These are phyloP conservation scores for Actinidia chinensis DNA, from an alignment of 179 eudicot species.

Conservation along the genomic window DNA sequence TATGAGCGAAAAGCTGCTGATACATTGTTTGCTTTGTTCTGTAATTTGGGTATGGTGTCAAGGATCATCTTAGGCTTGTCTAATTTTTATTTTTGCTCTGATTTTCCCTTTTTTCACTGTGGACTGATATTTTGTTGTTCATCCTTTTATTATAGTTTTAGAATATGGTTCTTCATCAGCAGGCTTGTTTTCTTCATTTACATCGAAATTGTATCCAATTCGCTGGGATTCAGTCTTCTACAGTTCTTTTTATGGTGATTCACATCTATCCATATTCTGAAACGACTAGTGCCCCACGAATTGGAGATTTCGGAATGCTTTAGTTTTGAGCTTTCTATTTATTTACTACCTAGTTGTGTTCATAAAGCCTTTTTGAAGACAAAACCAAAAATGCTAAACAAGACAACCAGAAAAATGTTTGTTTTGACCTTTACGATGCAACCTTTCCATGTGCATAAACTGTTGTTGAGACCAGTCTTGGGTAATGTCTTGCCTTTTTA, in stretches of 20 bases:
- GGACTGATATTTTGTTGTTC: not conserved
- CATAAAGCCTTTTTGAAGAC: not conserved
- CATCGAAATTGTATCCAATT: not conserved
- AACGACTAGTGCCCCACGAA: not conserved
- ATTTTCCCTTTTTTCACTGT: not conserved
- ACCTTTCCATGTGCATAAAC: not conserved
- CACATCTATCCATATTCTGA: not conserved
- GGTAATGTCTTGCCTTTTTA: not conserved
- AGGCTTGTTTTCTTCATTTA: not conserved
- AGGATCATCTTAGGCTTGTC: constrained; percentile 4
- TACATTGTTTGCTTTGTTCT: not conserved
- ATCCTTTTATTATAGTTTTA: no score
- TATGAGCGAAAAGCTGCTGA: no score
- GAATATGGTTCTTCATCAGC: not conserved
- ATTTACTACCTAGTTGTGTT: not conserved
- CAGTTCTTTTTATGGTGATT: not conserved
- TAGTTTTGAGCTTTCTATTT: not conserved
- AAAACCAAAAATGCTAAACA: not conserved
- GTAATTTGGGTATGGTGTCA: not conserved
- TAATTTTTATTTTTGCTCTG: no score
- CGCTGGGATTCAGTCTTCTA: not conserved
- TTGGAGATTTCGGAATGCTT: not conserved
- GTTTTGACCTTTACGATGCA: not conserved
- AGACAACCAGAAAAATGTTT: not conserved
- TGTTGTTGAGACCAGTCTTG: not conserved